These are phyloP conservation scores for Crataegus laevigata DNA, from an alignment of 306 rosid genomes.

Conservation along the genomic window DNA sequence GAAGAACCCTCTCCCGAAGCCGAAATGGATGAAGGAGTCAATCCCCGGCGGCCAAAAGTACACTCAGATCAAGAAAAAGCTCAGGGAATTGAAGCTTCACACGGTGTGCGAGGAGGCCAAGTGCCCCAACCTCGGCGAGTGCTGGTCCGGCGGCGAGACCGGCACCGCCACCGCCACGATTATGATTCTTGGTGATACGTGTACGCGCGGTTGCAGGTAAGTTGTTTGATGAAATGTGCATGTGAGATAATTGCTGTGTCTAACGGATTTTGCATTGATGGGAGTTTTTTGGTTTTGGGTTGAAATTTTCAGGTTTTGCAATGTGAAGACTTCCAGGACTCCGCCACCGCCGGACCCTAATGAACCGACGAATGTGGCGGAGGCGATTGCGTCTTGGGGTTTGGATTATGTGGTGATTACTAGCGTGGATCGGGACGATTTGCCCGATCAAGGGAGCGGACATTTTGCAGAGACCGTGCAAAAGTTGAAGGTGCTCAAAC, in stretches of 20 bases:
- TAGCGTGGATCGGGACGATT: constrained; percentile 96
- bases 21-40: constrained; percentile 98
- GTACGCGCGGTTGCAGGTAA: constrained; percentile 98
- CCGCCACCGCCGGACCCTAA: constrained; percentile 96
- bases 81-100: constrained; percentile 84
- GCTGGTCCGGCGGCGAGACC: constrained; percentile 99
- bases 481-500: constrained; percentile 77
- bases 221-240: constrained; percentile 3
- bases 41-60: constrained; percentile 93
- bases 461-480: constrained; percentile 94
- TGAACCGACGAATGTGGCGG: constrained; percentile 96
- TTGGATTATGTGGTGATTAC: constrained; percentile 97
- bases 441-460: constrained; percentile 93
- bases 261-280: not conserved
- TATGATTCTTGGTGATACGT: constrained; percentile 95
- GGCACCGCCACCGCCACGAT: constrained; percentile 98
- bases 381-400: constrained; percentile 98
- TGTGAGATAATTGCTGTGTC: not conserved
- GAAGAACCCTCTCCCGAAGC: constrained; percentile 94
- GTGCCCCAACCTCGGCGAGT: constrained; percentile 93
- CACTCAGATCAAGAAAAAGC: constrained; percentile 95
- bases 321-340: constrained; percentile 91
- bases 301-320: constrained; percentile 66
- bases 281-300: not conserved
- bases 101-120: constrained; percentile 95